These are phyloP conservation scores for Fraxinus anomala DNA, from an alignment of 257 asterid genomes.

Conservation along the genomic window DNA sequence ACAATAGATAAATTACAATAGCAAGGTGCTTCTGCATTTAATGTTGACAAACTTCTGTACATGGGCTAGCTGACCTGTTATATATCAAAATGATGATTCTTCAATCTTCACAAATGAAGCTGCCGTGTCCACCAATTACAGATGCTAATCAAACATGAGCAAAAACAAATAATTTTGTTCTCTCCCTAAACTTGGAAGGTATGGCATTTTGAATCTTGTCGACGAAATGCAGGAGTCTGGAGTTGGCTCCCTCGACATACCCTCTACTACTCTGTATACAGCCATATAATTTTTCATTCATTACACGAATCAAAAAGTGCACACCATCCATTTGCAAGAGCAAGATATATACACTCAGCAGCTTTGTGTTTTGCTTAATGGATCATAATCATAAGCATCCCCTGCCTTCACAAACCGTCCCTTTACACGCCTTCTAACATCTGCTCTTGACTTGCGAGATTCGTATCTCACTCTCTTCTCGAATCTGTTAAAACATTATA, in stretches of 20 bases:
- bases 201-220: not conserved
- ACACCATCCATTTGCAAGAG: not conserved
- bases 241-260: not conserved
- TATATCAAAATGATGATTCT: not conserved
- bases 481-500: conserved; percentile 46
- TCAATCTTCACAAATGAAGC: not conserved
- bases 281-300: not conserved
- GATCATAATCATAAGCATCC: conserved; percentile 88
- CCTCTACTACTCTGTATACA: not conserved
- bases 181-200: not conserved
- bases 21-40: not conserved
- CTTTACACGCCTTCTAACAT: conserved; percentile 89
- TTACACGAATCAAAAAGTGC: no score
- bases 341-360: conserved; percentile 38
- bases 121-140: not conserved
- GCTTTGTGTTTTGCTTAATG: conserved; percentile 71
- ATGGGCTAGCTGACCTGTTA: not conserved
- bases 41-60: not conserved
- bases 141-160: no score
- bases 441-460: conserved; percentile 97
- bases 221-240: not conserved
- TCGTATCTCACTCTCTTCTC: conserved; percentile 94
- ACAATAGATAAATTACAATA: not conserved
- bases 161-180: not conserved
- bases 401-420: conserved; percentile 98